Evolutionary conservation across 2,329 filamentous ascomycete genomes (phyloP).

Genomic region (Colletotrichum spaethianum): DNA sequence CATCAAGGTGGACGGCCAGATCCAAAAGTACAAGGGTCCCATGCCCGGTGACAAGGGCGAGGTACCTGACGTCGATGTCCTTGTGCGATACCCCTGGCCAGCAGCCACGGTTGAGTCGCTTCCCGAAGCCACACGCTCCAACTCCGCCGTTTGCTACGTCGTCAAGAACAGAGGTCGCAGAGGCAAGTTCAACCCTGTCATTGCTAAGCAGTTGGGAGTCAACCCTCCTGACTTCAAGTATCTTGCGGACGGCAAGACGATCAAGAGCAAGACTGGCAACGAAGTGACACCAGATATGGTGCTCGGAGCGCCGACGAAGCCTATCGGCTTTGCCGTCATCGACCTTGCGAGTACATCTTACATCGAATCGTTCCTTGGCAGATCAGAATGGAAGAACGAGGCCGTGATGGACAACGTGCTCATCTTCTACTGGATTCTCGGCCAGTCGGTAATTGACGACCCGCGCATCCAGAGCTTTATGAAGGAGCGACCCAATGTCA

Average conservation of each 20-base stretch:
- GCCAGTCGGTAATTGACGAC: slow-evolving; percentile 75
- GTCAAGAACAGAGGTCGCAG: slow-evolving; percentile 82
- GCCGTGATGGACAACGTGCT: slow-evolving; percentile 77
- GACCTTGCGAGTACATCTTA: slow-evolving; percentile 83
- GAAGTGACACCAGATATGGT: slow-evolving; percentile 91
- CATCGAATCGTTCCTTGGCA: slow-evolving; percentile 76
- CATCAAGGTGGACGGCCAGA: slow-evolving; percentile 72
- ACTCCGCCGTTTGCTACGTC: slow-evolving; percentile 86
- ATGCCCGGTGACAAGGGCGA: slow-evolving; percentile 64
- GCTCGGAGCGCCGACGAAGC: slow-evolving; percentile 75
- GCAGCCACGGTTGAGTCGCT: slow-evolving; percentile 74
- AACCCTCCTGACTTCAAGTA: slow-evolving; percentile 67
- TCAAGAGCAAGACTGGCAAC: slow-evolving; percentile 74
- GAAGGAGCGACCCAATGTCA: slow-evolving; percentile 67
- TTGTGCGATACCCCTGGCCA: slow-evolving; percentile 85
- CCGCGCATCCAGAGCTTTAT: slow-evolving; percentile 79
- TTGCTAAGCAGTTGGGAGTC: slow-evolving; percentile 77
- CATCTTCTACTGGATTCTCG: slow-evolving; percentile 86
- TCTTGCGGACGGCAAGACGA: slow-evolving; percentile 75
- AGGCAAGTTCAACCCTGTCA: slow-evolving; percentile 82
- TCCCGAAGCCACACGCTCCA: slow-evolving; percentile 75
- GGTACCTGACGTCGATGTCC: slow-evolving; percentile 77
- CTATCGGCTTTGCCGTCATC: slow-evolving; percentile 82
- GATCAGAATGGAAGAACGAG: slow-evolving; percentile 79
- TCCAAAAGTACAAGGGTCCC: slow-evolving; percentile 80